phyloP scores from a whole-genome alignment of 768 basidiomycete genomes.

The Boletus sp. region DNA sequence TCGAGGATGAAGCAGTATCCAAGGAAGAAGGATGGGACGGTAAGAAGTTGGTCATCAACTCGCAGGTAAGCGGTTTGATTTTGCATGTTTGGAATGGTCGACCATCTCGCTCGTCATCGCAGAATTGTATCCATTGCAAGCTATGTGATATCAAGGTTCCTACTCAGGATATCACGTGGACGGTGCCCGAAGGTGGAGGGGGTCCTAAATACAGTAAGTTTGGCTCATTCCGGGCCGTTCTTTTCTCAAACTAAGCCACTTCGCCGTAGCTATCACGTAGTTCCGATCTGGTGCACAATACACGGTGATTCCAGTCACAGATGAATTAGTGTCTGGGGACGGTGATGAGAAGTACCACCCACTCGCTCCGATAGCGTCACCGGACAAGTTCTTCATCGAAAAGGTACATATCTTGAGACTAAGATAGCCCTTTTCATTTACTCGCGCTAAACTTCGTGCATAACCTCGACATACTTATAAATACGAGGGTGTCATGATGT shows the following conservation, averaged over 20 bases:
- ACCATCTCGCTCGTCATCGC: background rate
- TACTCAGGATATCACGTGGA: slow-evolving; percentile 96
- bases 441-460: no score
- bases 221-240: background rate
- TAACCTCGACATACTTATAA: no score
- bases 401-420: no score
- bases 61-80: slow-evolving; percentile 59
- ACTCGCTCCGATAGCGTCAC: no score
- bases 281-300: background rate
- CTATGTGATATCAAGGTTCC: slow-evolving; percentile 96
- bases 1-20: slow-evolving; percentile 60
- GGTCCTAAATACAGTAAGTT: slow-evolving; percentile 89
- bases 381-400: no score
- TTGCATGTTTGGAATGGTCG: background rate
- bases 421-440: no score
- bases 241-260: background rate
- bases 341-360: no score
- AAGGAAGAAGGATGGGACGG: slow-evolving; percentile 65
- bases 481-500: no score
- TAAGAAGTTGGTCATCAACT: slow-evolving; percentile 93
- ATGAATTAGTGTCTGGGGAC: no score
- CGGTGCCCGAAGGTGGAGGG: slow-evolving; percentile 93
- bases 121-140: slow-evolving; percentile 95
- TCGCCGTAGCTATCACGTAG: slow-evolving; percentile 19
- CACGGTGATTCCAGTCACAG: background rate